Evolutionary conservation across 148 eudicot species (phyloP).

Genomic region (Amaranthus cruentus): DNA sequence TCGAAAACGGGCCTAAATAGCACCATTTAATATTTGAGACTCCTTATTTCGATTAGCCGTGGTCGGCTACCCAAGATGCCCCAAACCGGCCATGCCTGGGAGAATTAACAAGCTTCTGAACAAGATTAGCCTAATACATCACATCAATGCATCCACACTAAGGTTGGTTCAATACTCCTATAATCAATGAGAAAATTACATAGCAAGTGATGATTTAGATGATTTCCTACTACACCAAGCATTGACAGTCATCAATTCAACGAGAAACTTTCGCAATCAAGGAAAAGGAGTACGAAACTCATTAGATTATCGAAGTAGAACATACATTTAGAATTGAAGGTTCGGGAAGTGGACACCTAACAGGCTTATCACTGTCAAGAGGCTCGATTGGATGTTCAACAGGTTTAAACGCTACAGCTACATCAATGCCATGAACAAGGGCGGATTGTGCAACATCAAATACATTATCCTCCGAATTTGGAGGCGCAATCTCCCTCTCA

Average conservation of each 20-base stretch:
- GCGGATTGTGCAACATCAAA: conserved; percentile 21
- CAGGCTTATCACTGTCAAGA: conserved; percentile 66
- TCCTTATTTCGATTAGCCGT: too few species aligned
- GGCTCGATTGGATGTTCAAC: conserved; percentile 86
- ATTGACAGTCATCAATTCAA: background rate
- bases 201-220: too few species aligned
- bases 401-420: conserved; percentile 71
- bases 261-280: background rate
- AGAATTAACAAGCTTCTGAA: too few species aligned
- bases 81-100: too few species aligned
- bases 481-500: conserved; percentile 40
- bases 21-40: too few species aligned
- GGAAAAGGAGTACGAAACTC: background rate
- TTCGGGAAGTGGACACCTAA: conserved; percentile 81
- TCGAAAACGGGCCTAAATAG: too few species aligned
- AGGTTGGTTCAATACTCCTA: background rate
- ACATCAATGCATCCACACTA: background rate
- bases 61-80: too few species aligned
- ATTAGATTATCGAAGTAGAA: background rate
- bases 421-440: conserved; percentile 54
- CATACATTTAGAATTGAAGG: conserved; percentile 93
- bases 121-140: background rate
- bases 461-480: conserved; percentile 34
- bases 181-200: too few species aligned
- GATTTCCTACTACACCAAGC: background rate